Conservation (phyloP, 257 asterid genomes). For the Fraxinus pennsylvanica region DNA sequence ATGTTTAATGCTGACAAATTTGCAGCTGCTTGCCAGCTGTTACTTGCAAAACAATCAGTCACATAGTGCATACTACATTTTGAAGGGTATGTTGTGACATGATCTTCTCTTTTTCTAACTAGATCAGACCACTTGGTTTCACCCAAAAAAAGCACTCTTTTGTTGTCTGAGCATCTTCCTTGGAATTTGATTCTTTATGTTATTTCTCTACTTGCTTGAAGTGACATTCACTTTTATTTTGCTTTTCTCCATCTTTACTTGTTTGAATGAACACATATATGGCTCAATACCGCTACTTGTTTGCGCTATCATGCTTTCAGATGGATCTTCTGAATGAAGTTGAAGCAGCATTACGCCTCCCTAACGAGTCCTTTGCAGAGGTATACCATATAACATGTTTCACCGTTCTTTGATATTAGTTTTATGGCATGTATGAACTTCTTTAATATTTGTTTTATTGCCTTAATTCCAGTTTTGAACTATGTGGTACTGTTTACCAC, state of each 20-base stretch:
- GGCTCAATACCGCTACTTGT: slow-evolving; percentile 93
- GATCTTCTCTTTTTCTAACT: too few species aligned
- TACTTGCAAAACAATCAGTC: too few species aligned
- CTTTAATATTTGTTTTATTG: not conserved
- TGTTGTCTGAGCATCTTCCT: too few species aligned
- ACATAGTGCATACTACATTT: too few species aligned
- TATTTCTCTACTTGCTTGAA: too few species aligned
- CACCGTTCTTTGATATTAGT: not conserved
- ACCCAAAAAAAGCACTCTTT: too few species aligned
- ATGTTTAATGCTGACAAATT: too few species aligned
- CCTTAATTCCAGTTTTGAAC: not conserved
- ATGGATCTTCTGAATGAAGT: slow-evolving; percentile 92
- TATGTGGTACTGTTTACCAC: slow-evolving; percentile 1
- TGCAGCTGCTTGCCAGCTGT: too few species aligned
- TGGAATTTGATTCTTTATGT: too few species aligned
- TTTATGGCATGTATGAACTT: slow-evolving; percentile 8
- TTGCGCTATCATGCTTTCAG: slow-evolving; percentile 90
- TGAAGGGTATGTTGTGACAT: too few species aligned
- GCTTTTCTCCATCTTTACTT: slow-evolving; percentile 6
- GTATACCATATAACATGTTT: slow-evolving; percentile 34
- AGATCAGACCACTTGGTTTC: too few species aligned
- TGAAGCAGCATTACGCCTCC: slow-evolving; percentile 65
- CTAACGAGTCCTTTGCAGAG: slow-evolving; percentile 72
- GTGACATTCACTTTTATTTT: too few species aligned
- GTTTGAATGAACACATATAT: slow-evolving; percentile 60